Conservation (phyloP, 1,284 basidiomycete genomes). For the Cystobasidium pallidum region DNA sequence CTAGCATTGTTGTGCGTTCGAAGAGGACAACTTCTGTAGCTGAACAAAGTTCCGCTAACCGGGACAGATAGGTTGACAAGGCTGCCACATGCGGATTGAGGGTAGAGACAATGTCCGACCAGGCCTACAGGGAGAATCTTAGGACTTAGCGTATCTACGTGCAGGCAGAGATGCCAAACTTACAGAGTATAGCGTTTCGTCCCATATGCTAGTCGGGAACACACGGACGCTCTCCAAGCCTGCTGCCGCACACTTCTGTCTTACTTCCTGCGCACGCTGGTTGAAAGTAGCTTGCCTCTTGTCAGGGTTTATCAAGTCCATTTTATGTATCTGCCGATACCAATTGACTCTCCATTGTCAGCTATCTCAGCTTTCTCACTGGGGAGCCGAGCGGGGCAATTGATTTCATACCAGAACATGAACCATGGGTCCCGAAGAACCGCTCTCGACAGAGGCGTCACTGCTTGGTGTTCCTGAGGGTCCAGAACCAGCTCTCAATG, state of each 20-base stretch:
- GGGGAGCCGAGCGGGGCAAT: too few relatives aligned
- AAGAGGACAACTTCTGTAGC: conserved; percentile 95
- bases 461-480: conserved; percentile 24
- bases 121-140: conserved; percentile 67
- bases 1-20: conserved; percentile 94
- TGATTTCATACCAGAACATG: conserved; percentile 66
- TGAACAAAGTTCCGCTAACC: conserved; percentile 79
- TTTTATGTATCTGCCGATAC: conserved; percentile 87
- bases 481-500: conserved; percentile 60
- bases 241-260: conserved; percentile 51
- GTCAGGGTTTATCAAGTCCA: conserved; percentile 71
- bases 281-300: conserved; percentile 66
- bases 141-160: too few relatives aligned
- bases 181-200: conserved; percentile 95
- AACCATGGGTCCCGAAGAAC: conserved; percentile 47
- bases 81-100: conserved; percentile 92
- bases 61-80: conserved; percentile 80
- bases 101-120: conserved; percentile 96
- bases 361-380: not conserved
- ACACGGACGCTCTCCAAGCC: conserved; percentile 52
- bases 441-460: conserved; percentile 15
- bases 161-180: conserved; percentile 47
- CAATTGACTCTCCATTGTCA: not conserved
- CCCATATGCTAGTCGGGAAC: conserved; percentile 96
- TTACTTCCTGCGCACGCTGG: conserved; percentile 62